Percentiles rank a stretch among this genome's conserved stretches.
phyloP scores from a whole-genome alignment of 257 asterid genomes.

The Gentiana macrophylla region DNA sequence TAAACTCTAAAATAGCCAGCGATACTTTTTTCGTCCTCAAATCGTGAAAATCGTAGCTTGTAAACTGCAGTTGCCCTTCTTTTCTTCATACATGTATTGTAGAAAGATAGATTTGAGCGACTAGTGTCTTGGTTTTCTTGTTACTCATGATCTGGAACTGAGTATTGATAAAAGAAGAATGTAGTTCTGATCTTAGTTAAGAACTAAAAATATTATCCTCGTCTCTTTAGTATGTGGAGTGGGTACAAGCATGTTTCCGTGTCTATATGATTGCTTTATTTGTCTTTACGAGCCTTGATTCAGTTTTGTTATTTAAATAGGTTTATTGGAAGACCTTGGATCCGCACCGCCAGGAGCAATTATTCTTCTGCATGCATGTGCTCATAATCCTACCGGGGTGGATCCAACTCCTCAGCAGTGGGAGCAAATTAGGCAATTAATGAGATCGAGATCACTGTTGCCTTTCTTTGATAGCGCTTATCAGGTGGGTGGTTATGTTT shows the following conservation, averaged over 20 bases:
- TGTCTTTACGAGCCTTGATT: background rate
- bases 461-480: slow-evolving; percentile 99
- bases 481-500: slow-evolving; percentile 41
- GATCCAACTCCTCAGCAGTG: slow-evolving; percentile 93
- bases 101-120: no score
- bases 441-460: slow-evolving; percentile 71
- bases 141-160: no score
- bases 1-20: no score
- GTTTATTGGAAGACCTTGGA: slow-evolving; percentile 91
- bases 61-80: no score
- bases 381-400: slow-evolving; percentile 99
- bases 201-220: no score
- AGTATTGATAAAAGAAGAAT: no score
- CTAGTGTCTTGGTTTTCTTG: no score
- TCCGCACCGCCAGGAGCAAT: slow-evolving; percentile 93
- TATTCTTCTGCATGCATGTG: slow-evolving; percentile 96
- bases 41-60: no score
- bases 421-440: slow-evolving; percentile 79
- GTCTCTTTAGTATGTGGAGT: background rate
- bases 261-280: background rate
- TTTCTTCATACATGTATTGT: no score
- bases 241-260: background rate
- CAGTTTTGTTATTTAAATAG: slow-evolving; percentile 28
- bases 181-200: no score
- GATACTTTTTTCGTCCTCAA: no score